phyloP scores from a whole-genome alignment of 140 eudicot genomes.

The Anethum foeniculum region DNA sequence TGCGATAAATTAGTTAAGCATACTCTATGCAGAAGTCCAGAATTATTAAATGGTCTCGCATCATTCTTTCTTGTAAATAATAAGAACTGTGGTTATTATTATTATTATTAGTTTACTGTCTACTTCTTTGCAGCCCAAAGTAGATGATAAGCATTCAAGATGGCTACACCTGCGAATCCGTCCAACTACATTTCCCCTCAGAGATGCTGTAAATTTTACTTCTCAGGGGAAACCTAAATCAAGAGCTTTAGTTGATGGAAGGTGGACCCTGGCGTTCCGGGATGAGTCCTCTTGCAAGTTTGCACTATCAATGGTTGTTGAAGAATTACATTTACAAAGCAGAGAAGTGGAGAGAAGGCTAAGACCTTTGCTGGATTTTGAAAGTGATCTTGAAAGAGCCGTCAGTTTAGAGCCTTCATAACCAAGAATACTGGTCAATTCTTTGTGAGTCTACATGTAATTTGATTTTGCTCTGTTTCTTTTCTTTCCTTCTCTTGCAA shows the following conservation, averaged over 20 bases:
- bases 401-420: conserved; percentile 14
- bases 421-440: conserved; percentile 11
- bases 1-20: not conserved
- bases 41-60: not conserved
- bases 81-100: not conserved
- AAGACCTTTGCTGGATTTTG: conserved; percentile 44
- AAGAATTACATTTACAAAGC: conserved; percentile 51
- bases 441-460: conserved; percentile 8
- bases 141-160: conserved; percentile 71
- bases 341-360: conserved; percentile 64
- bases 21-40: not conserved
- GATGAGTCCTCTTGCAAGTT: conserved; percentile 68
- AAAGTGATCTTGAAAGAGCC: conserved; percentile 19
- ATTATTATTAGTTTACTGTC: not conserved
- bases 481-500: conserved; percentile 4
- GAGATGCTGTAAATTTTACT: conserved; percentile 33
- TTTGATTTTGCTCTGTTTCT: not conserved
- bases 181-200: conserved; percentile 55
- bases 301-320: conserved; percentile 62
- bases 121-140: conserved; percentile 51
- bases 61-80: not conserved
- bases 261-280: conserved; percentile 93
- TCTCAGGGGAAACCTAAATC: conserved; percentile 45
- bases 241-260: conserved; percentile 81
- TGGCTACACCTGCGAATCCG: conserved; percentile 97